phyloP scores from a whole-genome alignment of 179 eudicot species.

The Spinacia oleracea region DNA sequence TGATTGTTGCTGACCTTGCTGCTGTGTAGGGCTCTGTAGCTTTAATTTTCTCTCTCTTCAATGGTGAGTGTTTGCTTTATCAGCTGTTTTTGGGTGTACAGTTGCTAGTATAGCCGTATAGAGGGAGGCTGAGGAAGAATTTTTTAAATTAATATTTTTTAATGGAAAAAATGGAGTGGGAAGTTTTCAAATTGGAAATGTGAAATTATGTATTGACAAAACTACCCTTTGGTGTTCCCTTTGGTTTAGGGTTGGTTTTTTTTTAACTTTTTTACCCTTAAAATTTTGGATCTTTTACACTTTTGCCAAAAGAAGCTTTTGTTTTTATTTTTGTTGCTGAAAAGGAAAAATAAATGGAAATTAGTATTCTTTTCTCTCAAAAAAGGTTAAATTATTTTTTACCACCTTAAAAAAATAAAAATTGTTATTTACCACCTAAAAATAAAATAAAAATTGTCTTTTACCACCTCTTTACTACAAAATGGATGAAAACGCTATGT shows the following conservation, averaged over 20 bases:
- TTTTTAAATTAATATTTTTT: not conserved
- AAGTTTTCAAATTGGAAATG: not conserved
- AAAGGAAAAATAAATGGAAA: too few species aligned
- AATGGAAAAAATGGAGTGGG: not conserved
- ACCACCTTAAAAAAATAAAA: too few species aligned
- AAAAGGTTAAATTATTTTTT: too few species aligned
- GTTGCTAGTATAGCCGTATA: constrained; percentile 12
- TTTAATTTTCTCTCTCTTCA: constrained; percentile 15
- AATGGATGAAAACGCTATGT: too few species aligned
- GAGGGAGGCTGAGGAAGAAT: not conserved
- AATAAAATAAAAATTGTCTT: too few species aligned
- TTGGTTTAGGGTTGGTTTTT: not conserved
- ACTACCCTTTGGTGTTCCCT: constrained; percentile 7
- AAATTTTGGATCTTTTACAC: constrained; percentile 3
- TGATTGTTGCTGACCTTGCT: constrained; percentile 25
- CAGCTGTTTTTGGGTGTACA: constrained; percentile 22
- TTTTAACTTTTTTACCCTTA: constrained; percentile 13
- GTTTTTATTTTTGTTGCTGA: too few species aligned
- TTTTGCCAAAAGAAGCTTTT: constrained; percentile 20
- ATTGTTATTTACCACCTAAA: too few species aligned
- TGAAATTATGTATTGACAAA: not conserved
- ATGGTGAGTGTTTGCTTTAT: constrained; percentile 12
- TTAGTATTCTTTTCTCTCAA: too few species aligned
- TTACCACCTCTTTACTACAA: too few species aligned
- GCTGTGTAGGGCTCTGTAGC: not conserved